Conservation (phyloP, 2,329 filamentous ascomycete genomes). For the Blumeriella jaapii region DNA sequence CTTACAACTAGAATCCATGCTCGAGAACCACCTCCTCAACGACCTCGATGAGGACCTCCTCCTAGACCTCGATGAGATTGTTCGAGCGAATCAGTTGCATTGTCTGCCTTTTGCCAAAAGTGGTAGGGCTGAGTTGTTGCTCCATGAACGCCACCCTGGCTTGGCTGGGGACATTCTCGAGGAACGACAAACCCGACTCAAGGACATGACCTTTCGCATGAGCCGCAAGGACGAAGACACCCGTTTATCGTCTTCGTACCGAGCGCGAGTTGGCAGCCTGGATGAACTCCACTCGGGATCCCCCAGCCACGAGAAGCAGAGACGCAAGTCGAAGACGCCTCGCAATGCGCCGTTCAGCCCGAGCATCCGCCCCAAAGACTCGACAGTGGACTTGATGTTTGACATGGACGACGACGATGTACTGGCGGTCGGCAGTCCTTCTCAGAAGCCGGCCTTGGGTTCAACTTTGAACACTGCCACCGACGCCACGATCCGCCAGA, state of each 20-base stretch:
- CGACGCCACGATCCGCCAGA: slow-evolving; percentile 6
- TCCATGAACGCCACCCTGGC: slow-evolving; percentile 40
- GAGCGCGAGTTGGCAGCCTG: slow-evolving; percentile 46
- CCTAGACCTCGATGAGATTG: slow-evolving; percentile 65
- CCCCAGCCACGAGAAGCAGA: slow-evolving; percentile 30
- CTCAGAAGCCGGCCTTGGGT: slow-evolving; percentile 5
- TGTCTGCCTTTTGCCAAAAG: slow-evolving; percentile 68
- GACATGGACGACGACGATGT: slow-evolving; percentile 66
- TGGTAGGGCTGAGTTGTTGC: slow-evolving; percentile 53
- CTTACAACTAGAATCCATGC: slow-evolving; percentile 79
- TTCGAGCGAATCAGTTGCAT: slow-evolving; percentile 71
- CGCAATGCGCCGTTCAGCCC: slow-evolving; percentile 54
- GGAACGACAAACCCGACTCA: slow-evolving; percentile 57
- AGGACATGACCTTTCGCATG: slow-evolving; percentile 61
- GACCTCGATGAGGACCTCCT: slow-evolving; percentile 79
- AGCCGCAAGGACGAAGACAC: slow-evolving; percentile 54
- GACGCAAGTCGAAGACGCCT: slow-evolving; percentile 35
- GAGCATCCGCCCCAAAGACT: slow-evolving; percentile 54
- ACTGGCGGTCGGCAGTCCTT: slow-evolving; percentile 9
- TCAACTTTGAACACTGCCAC: background rate
- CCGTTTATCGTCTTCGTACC: slow-evolving; percentile 48
- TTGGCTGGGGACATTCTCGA: slow-evolving; percentile 51
- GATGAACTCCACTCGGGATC: slow-evolving; percentile 43
- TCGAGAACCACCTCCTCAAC: slow-evolving; percentile 81
- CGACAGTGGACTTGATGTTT: slow-evolving; percentile 72